Evolutionary conservation across 768 basidiomycete genomes (phyloP).

Genomic region (Asterophora lycoperdoides): DNA sequence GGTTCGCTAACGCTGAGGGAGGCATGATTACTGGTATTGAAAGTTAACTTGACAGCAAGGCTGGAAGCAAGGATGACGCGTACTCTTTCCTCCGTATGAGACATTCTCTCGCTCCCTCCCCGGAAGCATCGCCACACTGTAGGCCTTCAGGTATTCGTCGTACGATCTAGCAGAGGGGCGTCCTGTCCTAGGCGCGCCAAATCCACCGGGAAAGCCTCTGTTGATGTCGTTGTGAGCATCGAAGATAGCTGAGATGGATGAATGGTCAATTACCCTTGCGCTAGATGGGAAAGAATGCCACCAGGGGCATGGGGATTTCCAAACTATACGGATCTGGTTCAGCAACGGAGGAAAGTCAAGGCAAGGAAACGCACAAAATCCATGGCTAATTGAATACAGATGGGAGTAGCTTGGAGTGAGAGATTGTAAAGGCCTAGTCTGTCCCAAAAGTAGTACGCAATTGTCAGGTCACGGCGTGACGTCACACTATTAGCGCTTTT

Average conservation of each 20-base stretch:
- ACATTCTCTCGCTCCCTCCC: constrained; percentile 84
- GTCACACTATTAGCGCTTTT: constrained; percentile 22
- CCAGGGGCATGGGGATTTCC: constrained; percentile 50
- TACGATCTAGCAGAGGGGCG: constrained; percentile 69
- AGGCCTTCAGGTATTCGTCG: constrained; percentile 91
- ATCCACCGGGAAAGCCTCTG: constrained; percentile 54
- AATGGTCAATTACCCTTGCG: constrained; percentile 39
- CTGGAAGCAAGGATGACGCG: constrained; percentile 20
- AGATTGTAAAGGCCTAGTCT: background rate
- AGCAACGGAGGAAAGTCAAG: background rate
- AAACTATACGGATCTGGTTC: constrained; percentile 26
- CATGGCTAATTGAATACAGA: constrained; percentile 24
- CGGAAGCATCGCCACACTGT: constrained; percentile 91
- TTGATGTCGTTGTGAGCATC: constrained; percentile 9
- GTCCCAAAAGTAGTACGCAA: constrained; percentile 19
- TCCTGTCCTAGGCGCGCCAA: constrained; percentile 37
- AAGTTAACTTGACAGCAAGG: constrained; percentile 7
- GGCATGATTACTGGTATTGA: constrained; percentile 85
- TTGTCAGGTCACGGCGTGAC: constrained; percentile 32
- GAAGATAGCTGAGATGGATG: constrained; percentile 12
- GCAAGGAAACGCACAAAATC: constrained; percentile 36
- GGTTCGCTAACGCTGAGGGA: constrained; percentile 84
- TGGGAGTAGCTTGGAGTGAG: constrained; percentile 1
- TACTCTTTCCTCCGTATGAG: constrained; percentile 96
- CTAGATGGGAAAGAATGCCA: constrained; percentile 62